Evolutionary conservation across 371 early-diverging fungal genomes (phyloP), one percentile per base, ranked within the genome.

Genomic region (Mucor piriformis): DNA sequence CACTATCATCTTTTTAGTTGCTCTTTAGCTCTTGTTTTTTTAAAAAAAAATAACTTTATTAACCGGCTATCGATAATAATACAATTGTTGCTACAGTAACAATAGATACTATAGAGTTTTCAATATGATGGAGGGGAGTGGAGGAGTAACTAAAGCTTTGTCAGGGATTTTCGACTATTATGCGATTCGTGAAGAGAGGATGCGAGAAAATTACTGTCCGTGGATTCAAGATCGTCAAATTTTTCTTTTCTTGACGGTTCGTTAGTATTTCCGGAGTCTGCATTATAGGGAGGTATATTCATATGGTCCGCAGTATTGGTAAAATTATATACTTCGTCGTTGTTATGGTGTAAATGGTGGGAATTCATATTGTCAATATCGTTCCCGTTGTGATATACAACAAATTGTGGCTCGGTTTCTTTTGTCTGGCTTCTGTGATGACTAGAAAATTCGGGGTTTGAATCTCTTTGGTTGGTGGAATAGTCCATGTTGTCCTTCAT

Each of bases 161-260:
- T 65, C 13, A 65, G 50, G 6, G 61, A 60, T 38, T 56, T 65
- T 16, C 57, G 66, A 13, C 66, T 65, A 23, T 34, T 44, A 40
- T 59, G 60, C 3, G 61, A 65, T 54, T 65, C 66, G 34, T 60
- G 55, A 44, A 59, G 55, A 27, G 66, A 65, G 8, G 65, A 48
- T 1, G 29, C 18, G 38, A 38, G 50, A 20, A 21, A 40, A 38
- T 54, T 38, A 43, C 43, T 59, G 13, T 42, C 54, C 27, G 55
- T 23, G 6, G 65, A 64, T 2, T 35, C 15, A 21, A 50, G 57
- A 35, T 63, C 63, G 4, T 62, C 63, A 16, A 32, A 37, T 20
- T 34, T 27, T 50, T 16, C 44, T 25, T 40, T 48, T 33, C 33
- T 43, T 8, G 18, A n/a, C n/a, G n/a, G 43, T 13, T 44, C n/a